Evolutionary conservation across 192 early-diverging fungal genomes (phyloP).

Genomic region (Podila epicladia): DNA sequence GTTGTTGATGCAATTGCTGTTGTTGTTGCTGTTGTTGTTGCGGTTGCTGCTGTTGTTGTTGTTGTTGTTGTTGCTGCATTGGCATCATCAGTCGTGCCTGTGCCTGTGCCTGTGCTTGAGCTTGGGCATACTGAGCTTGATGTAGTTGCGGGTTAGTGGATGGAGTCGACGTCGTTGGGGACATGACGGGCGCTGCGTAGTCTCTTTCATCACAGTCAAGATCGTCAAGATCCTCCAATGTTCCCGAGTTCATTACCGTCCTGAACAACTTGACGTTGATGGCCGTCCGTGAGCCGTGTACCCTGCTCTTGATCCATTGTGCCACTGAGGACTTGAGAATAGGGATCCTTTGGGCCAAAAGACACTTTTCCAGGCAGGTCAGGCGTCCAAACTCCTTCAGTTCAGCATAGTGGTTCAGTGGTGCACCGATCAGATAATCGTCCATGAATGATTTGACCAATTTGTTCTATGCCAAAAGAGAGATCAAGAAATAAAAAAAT

Average conservation of each 20-base stretch:
- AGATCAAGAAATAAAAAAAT: background rate
- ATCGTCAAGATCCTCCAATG: background rate
- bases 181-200: background rate
- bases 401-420: conserved; percentile 39
- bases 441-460: conserved; percentile 58
- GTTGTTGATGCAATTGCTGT: background rate
- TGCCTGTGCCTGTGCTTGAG: background rate
- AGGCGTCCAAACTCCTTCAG: conserved; percentile 38
- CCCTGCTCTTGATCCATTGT: conserved; percentile 34
- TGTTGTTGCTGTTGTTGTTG: background rate
- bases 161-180: background rate
- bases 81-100: too few relatives aligned
- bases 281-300: conserved; percentile 13
- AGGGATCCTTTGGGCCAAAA: conserved; percentile 50
- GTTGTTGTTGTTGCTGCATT: too few relatives aligned
- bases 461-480: conserved; percentile 51
- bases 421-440: conserved; percentile 48
- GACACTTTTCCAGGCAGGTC: conserved; percentile 54
- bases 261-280: conserved; percentile 32
- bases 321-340: conserved; percentile 21
- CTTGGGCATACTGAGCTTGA: background rate
- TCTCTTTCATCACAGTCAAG: background rate
- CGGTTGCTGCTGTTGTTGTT: background rate
- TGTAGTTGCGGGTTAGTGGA: background rate
- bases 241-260: conserved; percentile 31